Evolutionary conservation across 108 stramenopile genomes (phyloP), one percentile per base, ranked within the genome.

Genomic region (Cyclotella cryptica): DNA sequence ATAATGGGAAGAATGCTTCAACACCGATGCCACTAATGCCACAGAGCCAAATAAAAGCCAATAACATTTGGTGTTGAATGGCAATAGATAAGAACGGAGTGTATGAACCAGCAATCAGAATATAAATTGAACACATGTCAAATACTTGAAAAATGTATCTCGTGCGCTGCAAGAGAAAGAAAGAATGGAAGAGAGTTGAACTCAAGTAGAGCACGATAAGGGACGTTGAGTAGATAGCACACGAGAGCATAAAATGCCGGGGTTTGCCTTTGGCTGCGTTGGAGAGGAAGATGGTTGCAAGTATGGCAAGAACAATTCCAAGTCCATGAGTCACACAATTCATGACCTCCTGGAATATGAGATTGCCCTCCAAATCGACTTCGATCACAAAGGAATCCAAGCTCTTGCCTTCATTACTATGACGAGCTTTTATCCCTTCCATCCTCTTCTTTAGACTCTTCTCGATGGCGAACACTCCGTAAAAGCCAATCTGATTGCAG

Each of bases 101-200:
- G 85, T 99, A 99, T 26, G 86, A 89, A 10, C 99, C 98, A 14
- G 98, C 96, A 80, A 99, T 98, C 28, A 99, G 84, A 45, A 98
- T 78, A 84, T 98, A 99, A 73, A 99, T 99, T 52, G 96, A 96
- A 51, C 93, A 88, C 75, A 96, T 95, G 83, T 99, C 99, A 71
- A 98, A 72, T 28, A 92, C 87, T 61, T 79, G 69, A 62, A 97
- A 91, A 43, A 95, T 85, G 58, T 80, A 86, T 41, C 77, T 69
- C 19, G 89, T 89, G 72, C 71, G 28, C 27, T 78, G 81, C 71
- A 97, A 66, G 29, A 94, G 76, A 75, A 98, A 98, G 82, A 97
- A 91, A 44, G 96, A 94, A 82, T 98, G 96, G 49, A 84, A 92
- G 29, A 97, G 68, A 3, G 98, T 97, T 22, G 93, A 93, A 71